phyloP scores from a whole-genome alignment of 257 asterid species.

The Cordia subcordata region DNA sequence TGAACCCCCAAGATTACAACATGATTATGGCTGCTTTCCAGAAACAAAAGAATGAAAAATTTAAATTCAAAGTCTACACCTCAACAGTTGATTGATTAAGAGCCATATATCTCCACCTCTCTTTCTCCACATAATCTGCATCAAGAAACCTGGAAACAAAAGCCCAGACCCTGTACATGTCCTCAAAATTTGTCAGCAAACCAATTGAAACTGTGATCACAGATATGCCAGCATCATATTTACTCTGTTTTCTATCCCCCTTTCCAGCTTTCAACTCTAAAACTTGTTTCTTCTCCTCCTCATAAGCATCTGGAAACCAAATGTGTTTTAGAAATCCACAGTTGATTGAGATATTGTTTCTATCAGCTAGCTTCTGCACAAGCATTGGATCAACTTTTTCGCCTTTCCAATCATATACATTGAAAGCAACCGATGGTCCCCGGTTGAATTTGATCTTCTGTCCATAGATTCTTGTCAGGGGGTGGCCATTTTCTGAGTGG shows the following conservation, averaged over 20 bases:
- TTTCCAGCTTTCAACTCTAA: conserved; percentile 13
- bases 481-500: conserved; percentile 41
- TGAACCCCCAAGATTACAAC: no score
- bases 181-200: conserved; percentile 61
- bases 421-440: conserved; percentile 67
- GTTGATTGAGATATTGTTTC: conserved; percentile 51
- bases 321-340: conserved; percentile 54
- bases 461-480: conserved; percentile 55
- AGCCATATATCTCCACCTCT: conserved; percentile 77
- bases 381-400: conserved; percentile 57
- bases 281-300: conserved; percentile 26
- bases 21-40: no score
- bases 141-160: conserved; percentile 76
- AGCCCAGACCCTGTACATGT: conserved; percentile 64
- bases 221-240: conserved; percentile 25
- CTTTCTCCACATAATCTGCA: conserved; percentile 94
- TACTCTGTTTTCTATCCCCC: conserved; percentile 19
- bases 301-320: conserved; percentile 36
- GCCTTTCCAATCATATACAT: conserved; percentile 82
- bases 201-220: conserved; percentile 56
- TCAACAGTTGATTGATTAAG: conserved; percentile 71
- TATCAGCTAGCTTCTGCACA: conserved; percentile 75
- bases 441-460: conserved; percentile 51
- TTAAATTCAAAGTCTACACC: conserved; percentile 25
- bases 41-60: no score